These are phyloP conservation scores for Themeda triandra DNA, from an alignment of 176 grass and related monocot genomes.

Conservation along the genomic window DNA sequence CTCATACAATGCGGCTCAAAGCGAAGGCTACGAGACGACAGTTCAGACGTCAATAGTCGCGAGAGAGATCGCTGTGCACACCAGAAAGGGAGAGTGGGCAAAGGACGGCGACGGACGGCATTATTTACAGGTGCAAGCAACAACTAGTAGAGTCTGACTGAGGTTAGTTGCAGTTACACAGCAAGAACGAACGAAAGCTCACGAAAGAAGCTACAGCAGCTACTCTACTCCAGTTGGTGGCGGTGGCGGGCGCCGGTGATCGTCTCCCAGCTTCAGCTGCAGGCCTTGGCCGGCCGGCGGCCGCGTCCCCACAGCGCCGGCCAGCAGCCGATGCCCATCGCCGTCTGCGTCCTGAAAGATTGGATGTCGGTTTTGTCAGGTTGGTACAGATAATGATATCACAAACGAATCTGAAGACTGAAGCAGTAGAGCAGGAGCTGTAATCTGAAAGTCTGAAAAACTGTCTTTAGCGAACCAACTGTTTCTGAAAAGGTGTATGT, in stretches of 20 bases:
- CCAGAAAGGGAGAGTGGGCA: background rate
- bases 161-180: background rate
- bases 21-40: background rate
- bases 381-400: background rate
- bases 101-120: background rate
- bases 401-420: background rate
- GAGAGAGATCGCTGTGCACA: background rate
- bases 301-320: constrained; percentile 40
- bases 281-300: background rate
- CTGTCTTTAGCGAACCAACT: background rate
- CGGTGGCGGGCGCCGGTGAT: background rate
- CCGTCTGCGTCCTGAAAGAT: constrained; percentile 18
- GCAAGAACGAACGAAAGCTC: background rate
- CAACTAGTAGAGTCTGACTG: background rate
- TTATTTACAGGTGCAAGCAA: constrained; percentile 13
- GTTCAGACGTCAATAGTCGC: background rate
- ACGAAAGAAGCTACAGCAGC: background rate
- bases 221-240: background rate
- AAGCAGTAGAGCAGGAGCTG: background rate
- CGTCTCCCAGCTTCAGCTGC: background rate
- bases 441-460: background rate
- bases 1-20: background rate
- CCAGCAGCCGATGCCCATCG: constrained; percentile 37
- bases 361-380: background rate
- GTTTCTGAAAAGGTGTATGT: background rate